A percentile compares a stretch with the other conserved stretches of the same genome.
phyloP scores from a whole-genome alignment of 257 asterid species.

The Jacaranda copaia region DNA sequence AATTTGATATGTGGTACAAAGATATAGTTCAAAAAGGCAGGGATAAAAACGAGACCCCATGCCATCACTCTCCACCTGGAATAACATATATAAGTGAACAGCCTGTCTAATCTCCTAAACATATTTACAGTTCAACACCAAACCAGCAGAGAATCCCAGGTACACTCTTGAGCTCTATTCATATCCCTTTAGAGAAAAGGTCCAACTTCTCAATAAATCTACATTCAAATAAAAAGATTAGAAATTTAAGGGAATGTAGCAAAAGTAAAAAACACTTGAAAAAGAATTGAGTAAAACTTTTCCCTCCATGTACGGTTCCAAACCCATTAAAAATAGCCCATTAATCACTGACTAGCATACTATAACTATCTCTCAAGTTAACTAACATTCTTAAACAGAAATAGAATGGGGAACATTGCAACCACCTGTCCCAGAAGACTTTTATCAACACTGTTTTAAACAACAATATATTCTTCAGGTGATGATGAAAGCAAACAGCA shows the following conservation, averaged over 20 bases:
- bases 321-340: not conserved
- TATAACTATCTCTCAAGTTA: not conserved
- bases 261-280: not conserved
- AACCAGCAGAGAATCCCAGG: conserved; percentile 34
- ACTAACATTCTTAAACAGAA: not conserved
- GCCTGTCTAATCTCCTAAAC: conserved; percentile 27
- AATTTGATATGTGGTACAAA: not conserved
- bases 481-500: conserved; percentile 3
- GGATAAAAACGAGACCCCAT: conserved; percentile 12
- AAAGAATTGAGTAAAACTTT: not conserved
- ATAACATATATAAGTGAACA: conserved; percentile 2
- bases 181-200: not conserved
- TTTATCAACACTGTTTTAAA: no score
- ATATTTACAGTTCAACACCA: conserved; percentile 42
- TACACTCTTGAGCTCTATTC: conserved; percentile 16
- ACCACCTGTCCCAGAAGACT: not conserved
- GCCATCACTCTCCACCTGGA: conserved; percentile 26
- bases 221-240: not conserved
- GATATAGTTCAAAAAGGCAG: conserved; percentile 12
- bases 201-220: conserved; percentile 29
- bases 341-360: not conserved
- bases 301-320: not conserved
- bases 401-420: not conserved
- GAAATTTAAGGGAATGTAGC: not conserved
- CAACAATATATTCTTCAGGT: no score